A percentile compares a stretch with the other conserved stretches of the same genome.
These are phyloP conservation scores for Globisporangium paddicum DNA, from an alignment of 352 stramenopile species.

Conservation along the genomic window DNA sequence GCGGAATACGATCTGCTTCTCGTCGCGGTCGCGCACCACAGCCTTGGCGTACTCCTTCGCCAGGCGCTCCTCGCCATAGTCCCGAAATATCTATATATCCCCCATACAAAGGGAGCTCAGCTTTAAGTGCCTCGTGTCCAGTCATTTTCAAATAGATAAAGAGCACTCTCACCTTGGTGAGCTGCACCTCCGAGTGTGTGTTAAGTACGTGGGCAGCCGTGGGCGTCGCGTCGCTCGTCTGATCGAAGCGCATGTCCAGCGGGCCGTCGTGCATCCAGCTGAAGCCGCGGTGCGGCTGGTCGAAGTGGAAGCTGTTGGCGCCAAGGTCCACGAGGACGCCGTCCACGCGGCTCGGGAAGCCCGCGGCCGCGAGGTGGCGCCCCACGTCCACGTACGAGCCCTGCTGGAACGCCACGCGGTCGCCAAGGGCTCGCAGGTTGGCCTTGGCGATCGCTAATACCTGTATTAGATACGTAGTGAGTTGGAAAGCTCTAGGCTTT, in stretches of 20 bases:
- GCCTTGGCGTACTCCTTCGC: constrained; percentile 81
- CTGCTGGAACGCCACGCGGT: constrained; percentile 46
- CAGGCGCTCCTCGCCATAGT: constrained; percentile 67
- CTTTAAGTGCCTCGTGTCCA: background rate
- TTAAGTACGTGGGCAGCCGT: constrained; percentile 72
- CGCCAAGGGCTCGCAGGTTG: constrained; percentile 42
- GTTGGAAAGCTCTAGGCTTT: too few relatives aligned
- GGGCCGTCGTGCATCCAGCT: constrained; percentile 70
- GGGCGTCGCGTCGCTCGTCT: constrained; percentile 12
- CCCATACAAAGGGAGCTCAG: background rate
- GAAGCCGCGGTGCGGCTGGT: constrained; percentile 60
- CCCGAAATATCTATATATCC: constrained; percentile 42
- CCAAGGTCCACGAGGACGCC: constrained; percentile 77
- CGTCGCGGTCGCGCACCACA: constrained; percentile 64
- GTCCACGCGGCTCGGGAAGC: constrained; percentile 45
- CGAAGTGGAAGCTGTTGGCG: constrained; percentile 83
- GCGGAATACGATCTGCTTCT: constrained; percentile 37
- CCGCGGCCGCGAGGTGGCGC: constrained; percentile 26
- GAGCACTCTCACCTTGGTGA: constrained; percentile 47
- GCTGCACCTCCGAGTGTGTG: constrained; percentile 60
- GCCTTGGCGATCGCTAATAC: constrained; percentile 48
- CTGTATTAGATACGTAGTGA: too few relatives aligned
- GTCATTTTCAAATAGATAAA: background rate
- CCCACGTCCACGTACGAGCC: constrained; percentile 62
- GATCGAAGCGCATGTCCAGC: constrained; percentile 81